Evolutionary conservation across 345 rosid species (phyloP).

Genomic region (Populus tremula): DNA sequence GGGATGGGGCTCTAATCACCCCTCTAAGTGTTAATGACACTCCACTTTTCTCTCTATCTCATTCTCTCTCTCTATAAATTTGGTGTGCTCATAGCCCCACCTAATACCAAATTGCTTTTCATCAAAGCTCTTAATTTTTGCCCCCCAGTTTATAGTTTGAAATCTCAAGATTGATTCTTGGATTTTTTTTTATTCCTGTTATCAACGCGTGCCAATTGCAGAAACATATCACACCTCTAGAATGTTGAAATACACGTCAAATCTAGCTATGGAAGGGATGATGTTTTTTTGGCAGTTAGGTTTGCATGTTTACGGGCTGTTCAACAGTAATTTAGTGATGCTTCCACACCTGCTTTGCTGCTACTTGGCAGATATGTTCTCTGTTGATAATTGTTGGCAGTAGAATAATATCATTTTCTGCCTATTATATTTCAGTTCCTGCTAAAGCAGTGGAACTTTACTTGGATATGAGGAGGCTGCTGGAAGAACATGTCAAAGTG

Average conservation of each 20-base stretch:
- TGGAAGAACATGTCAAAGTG: slow-evolving; percentile 83
- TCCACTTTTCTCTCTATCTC: not conserved
- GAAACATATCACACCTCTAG: not conserved
- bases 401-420: slow-evolving; percentile 1
- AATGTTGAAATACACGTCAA: not conserved
- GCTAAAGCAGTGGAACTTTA: slow-evolving; percentile 75
- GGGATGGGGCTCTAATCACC: not conserved
- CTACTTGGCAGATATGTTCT: not conserved
- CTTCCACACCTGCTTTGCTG: not conserved
- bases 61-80: no score
- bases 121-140: not conserved
- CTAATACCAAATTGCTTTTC: not conserved
- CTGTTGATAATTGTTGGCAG: not conserved
- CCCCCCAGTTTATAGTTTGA: not conserved
- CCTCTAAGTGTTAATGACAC: not conserved
- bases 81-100: no score
- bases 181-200: not conserved
- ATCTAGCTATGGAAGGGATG: not conserved
- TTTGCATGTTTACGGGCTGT: not conserved
- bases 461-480: slow-evolving; percentile 69
- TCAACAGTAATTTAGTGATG: not conserved
- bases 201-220: not conserved
- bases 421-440: slow-evolving; percentile 52
- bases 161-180: not conserved
- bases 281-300: not conserved